phyloP scores from a whole-genome alignment of 1,284 basidiomycete species.

The Sparassis latifolia region DNA sequence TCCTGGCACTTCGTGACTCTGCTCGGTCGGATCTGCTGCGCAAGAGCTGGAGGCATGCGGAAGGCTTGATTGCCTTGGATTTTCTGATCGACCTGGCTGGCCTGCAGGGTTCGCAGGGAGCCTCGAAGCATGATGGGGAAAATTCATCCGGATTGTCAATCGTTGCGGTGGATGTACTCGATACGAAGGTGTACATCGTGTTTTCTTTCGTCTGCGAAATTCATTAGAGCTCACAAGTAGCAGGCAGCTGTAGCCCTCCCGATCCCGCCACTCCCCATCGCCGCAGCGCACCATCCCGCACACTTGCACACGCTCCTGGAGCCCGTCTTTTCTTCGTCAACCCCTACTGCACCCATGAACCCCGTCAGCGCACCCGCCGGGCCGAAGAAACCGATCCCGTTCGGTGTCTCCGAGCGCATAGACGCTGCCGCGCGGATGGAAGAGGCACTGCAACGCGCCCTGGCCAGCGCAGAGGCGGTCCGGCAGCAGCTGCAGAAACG shows the following conservation, averaged over 20 bases:
- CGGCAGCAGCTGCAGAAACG: constrained; percentile 9
- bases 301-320: constrained; percentile 17
- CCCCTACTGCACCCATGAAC: not conserved
- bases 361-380: not conserved
- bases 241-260: constrained; percentile 9
- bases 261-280: constrained; percentile 33
- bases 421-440: constrained; percentile 1
- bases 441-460: constrained; percentile 9
- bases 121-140: too few relatives aligned
- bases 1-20: constrained; percentile 29
- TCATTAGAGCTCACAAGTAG: too few relatives aligned
- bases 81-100: constrained; percentile 28
- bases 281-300: constrained; percentile 42
- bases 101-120: constrained; percentile 3
- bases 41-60: constrained; percentile 24
- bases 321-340: constrained; percentile 11
- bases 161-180: too few relatives aligned
- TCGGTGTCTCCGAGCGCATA: constrained; percentile 1
- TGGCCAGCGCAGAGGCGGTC: constrained; percentile 7
- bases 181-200: too few relatives aligned
- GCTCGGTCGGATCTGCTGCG: constrained; percentile 27
- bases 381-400: not conserved
- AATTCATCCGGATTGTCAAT: not conserved
- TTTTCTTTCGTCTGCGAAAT: too few relatives aligned
- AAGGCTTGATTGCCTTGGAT: constrained; percentile 25